A percentile compares a stretch with the other conserved stretches of the same genome.
phyloP scores from a whole-genome alignment of 2,329 filamentous ascomycete species.

The Fusarium brevicatenulatum region DNA sequence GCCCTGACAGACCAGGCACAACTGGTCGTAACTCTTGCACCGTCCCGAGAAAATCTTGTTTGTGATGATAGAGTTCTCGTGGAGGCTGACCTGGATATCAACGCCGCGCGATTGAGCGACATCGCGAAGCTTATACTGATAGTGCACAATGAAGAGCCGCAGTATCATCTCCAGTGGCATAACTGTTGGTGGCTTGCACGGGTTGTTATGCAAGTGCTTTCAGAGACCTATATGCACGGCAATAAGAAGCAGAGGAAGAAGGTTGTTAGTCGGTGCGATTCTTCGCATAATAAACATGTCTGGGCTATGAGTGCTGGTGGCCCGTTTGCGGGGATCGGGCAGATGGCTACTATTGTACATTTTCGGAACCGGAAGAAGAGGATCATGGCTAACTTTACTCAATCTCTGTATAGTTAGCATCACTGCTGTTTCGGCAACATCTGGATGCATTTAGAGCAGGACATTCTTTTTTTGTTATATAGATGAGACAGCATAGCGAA shows the following conservation, averaged over 20 bases:
- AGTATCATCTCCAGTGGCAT: neutral
- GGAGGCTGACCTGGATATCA: neutral
- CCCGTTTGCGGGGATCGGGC: neutral
- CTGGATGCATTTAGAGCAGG: too few relatives aligned
- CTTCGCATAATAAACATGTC: neutral
- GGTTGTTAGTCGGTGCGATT: neutral
- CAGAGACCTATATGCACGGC: neutral
- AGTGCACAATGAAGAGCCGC: neutral
- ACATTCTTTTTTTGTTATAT: accelerated
- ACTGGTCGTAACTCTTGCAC: neutral
- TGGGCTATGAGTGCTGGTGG: neutral
- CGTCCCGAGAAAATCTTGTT: neutral
- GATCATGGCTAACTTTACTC: neutral
- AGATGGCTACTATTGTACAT: neutral
- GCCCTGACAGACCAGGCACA: neutral
- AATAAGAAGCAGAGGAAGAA: neutral
- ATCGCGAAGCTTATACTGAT: neutral
- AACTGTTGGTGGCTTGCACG: neutral
- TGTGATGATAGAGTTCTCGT: neutral
- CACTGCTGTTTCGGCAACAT: accelerated
- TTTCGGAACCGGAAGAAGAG: neutral
- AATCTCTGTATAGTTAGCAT: neutral
- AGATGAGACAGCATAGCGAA: neutral
- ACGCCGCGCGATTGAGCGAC: neutral
- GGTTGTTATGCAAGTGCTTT: neutral